Percentiles rank a stretch among this genome's conserved stretches.
These are phyloP conservation scores for Acanthamoeba castellanii DNA, from an alignment of 208 protist genomes.

Conservation along the genomic window DNA sequence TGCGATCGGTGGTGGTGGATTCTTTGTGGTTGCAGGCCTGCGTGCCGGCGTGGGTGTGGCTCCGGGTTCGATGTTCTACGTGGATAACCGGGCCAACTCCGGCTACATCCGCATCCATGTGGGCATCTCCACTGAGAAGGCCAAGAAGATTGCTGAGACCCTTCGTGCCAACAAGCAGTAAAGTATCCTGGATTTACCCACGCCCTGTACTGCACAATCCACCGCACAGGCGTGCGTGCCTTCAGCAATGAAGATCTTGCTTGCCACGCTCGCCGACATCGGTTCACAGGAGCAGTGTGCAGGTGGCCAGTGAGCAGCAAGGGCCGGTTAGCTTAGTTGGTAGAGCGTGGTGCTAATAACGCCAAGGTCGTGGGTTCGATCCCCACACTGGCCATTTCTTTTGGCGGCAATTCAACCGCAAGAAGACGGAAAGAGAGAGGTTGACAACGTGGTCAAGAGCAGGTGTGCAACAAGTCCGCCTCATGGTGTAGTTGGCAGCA, in stretches of 20 bases:
- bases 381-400: slow-evolving; percentile 64
- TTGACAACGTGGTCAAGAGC: too few relatives aligned
- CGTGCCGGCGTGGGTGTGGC: slow-evolving; percentile 16
- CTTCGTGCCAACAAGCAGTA: slow-evolving; percentile 48
- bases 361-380: slow-evolving; percentile 76
- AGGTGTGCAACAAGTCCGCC: neutral
- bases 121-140: slow-evolving; percentile 61
- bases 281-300: too few relatives aligned
- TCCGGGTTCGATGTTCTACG: slow-evolving; percentile 71
- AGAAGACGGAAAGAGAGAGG: too few relatives aligned
- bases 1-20: neutral
- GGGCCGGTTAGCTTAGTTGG: slow-evolving; percentile 76
- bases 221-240: too few relatives aligned
- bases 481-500: slow-evolving; percentile 46
- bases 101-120: slow-evolving; percentile 70
- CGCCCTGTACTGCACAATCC: too few relatives aligned
- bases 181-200: neutral
- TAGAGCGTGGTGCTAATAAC: slow-evolving; percentile 77
- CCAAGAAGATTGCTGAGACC: slow-evolving; percentile 52
- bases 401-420: too few relatives aligned
- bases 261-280: too few relatives aligned
- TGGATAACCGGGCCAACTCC: slow-evolving; percentile 53
- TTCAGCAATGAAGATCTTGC: too few relatives aligned
- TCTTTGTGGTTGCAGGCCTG: neutral
- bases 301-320: too few relatives aligned